Evolutionary conservation across 2,329 filamentous ascomycete genomes (phyloP).

Genomic region (Ceratocystis lukuohia): DNA sequence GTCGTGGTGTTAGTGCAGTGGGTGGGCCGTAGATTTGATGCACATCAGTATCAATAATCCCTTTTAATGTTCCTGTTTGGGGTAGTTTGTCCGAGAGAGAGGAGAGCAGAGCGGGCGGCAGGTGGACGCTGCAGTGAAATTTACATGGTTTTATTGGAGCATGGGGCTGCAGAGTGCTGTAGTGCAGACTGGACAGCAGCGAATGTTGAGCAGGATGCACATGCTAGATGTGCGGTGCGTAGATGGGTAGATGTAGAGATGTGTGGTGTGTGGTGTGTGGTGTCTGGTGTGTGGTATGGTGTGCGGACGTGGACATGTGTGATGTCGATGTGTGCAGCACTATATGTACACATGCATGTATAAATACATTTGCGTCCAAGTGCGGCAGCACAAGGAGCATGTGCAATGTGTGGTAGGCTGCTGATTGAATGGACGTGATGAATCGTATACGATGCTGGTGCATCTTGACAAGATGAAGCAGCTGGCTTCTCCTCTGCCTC

Average conservation of each 20-base stretch:
- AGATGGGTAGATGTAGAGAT: too few species aligned
- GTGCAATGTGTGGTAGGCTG: too few species aligned
- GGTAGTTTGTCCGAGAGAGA: neutral
- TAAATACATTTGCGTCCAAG: neutral
- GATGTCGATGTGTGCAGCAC: neutral
- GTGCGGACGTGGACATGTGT: neutral
- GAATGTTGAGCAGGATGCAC: too few species aligned
- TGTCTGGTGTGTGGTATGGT: neutral
- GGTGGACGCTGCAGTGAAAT: neutral
- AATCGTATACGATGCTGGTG: too few species aligned
- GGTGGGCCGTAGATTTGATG: neutral
- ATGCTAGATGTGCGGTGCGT: too few species aligned
- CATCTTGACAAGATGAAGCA: too few species aligned
- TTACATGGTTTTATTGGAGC: too few species aligned
- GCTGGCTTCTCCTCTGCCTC: too few species aligned
- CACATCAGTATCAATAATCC: conserved; percentile 1
- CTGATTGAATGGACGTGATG: too few species aligned
- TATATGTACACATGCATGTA: neutral
- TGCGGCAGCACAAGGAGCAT: neutral
- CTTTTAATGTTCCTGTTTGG: neutral
- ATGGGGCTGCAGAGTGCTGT: too few species aligned
- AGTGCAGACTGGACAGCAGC: too few species aligned
- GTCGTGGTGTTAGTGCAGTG: neutral
- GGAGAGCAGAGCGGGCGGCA: neutral
- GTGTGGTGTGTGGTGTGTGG: neutral